Base-by-base conservation (phyloP, 805 yeast genomes). In the Wickerhamiella azyma region DNA sequence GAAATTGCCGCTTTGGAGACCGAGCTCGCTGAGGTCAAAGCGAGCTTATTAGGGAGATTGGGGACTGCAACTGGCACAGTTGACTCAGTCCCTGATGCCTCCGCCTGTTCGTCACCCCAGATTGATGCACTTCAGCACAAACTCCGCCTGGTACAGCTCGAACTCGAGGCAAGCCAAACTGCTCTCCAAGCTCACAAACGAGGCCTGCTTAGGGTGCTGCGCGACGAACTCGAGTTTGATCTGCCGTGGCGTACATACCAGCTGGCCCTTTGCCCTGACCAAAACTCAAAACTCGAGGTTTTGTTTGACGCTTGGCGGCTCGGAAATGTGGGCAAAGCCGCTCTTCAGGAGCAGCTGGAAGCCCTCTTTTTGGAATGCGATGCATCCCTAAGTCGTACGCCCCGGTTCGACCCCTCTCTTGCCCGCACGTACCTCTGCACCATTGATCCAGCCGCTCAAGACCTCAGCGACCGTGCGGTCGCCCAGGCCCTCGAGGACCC, bases 1-100 rank as follows among this genome's bases (percentile, higher is more conserved):
- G 59, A 71, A 0, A 77, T 75, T 50, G 47, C 55, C 14, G 72
- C 71, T 35, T 60, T 76, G 17, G 55, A 59, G 14, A 48, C 51
- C 2, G 70, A 72, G 4, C 60, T 77, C 9, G 52, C 21, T 53
- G 59, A 17, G 26, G 39, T 7, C 41, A 50, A 18, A 30, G 55
- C 28, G 8, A 24, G 28, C 19, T 14, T 11, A 3, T 8, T 32
- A 38, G 26, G n/a, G 36, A 42, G 2, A 47, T 44, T 6, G 53
- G 52, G n/a, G n/a, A n/a, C n/a, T n/a, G n/a, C n/a, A n/a, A n/a
- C n/a, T n/a, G n/a, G n/a, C n/a, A n/a, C n/a, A n/a, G n/a, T 19
- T 50, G 48, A 17, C 30, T 43, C 13, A 21, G 6, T 21, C 24
- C 24, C 24, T n/a, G n/a, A n/a, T n/a, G 24, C 24, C 7, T 55